Evolutionary conservation across 2,329 filamentous ascomycete species (phyloP).

Genomic region (Fusarium sp.): DNA sequence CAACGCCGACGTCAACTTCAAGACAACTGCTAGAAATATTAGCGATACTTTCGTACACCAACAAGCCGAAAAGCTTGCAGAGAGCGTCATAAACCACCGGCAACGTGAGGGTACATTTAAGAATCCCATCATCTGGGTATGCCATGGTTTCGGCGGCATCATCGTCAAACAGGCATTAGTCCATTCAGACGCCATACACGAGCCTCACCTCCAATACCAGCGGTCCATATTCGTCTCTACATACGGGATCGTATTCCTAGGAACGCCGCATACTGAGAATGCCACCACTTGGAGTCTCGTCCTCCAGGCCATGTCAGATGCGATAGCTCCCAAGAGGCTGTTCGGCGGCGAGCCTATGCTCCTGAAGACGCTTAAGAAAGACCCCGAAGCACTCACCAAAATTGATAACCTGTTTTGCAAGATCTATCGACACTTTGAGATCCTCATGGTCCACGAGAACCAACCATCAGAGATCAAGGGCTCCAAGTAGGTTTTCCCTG

Average conservation of each 20-base stretch:
- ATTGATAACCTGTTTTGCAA: conserved; percentile 81
- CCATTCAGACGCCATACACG: conserved; percentile 72
- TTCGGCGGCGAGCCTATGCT: conserved; percentile 76
- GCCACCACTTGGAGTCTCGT: conserved; percentile 75
- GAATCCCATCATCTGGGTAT: conserved; percentile 81
- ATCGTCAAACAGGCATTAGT: conserved; percentile 77
- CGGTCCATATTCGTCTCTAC: conserved; percentile 80
- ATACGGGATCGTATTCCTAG: conserved; percentile 81
- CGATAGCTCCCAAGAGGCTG: conserved; percentile 73
- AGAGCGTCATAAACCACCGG: conserved; percentile 72
- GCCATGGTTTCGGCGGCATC: conserved; percentile 79
- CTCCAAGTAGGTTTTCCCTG: conserved; percentile 58
- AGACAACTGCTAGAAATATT: conserved; percentile 62
- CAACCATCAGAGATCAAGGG: conserved; percentile 77
- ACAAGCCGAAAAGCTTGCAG: conserved; percentile 77
- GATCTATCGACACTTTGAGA: conserved; percentile 76
- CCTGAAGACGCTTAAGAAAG: conserved; percentile 76
- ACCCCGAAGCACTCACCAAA: conserved; percentile 79
- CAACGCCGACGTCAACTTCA: conserved; percentile 73
- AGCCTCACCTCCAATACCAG: conserved; percentile 71
- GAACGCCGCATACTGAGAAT: conserved; percentile 80
- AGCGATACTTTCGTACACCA: conserved; percentile 77
- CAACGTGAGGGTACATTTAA: conserved; percentile 66
- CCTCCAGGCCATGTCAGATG: conserved; percentile 75
- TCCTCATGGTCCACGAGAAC: conserved; percentile 83